A percentile compares a stretch with the other conserved stretches of the same genome.
Conservation (phyloP, 2,329 filamentous ascomycete species). For the Cladosporium sp. region DNA sequence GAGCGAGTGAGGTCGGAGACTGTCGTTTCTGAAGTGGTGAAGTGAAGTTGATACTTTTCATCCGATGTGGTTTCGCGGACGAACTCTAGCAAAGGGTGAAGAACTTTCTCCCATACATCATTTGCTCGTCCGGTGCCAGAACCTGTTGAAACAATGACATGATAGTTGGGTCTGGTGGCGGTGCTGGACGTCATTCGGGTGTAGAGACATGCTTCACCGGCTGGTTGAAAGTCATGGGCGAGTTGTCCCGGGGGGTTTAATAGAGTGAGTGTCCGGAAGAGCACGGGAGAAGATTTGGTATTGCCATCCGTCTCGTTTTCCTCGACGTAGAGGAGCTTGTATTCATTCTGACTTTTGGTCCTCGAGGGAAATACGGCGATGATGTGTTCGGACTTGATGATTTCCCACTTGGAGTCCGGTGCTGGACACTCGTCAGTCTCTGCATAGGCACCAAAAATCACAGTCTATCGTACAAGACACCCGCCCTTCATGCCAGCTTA, state of each 20-base stretch:
- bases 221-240: constrained; percentile 20
- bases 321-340: constrained; percentile 23
- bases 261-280: constrained; percentile 20
- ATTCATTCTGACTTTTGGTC: constrained; percentile 15
- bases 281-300: constrained; percentile 16
- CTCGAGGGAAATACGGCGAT: constrained; percentile 21
- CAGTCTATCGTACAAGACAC: constrained; percentile 16
- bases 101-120: constrained; percentile 34
- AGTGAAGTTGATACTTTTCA: constrained; percentile 45
- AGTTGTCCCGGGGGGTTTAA: constrained; percentile 23
- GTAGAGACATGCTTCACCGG: constrained; percentile 16
- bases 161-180: constrained; percentile 23
- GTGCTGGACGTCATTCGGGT: background rate
- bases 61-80: constrained; percentile 29
- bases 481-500: constrained; percentile 22
- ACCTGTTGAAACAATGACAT: constrained; percentile 43
- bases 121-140: constrained; percentile 42
- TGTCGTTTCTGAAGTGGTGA: constrained; percentile 61
- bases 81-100: constrained; percentile 40
- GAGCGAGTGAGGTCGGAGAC: constrained; percentile 59
- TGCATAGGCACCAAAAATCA: background rate
- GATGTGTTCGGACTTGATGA: constrained; percentile 21
- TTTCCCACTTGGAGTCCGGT: constrained; percentile 17
- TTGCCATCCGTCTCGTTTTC: constrained; percentile 19
- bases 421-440: constrained; percentile 10